Base-by-base conservation (phyloP, 1,139 yeast species). In the Wickerhamiella infanticola region DNA sequence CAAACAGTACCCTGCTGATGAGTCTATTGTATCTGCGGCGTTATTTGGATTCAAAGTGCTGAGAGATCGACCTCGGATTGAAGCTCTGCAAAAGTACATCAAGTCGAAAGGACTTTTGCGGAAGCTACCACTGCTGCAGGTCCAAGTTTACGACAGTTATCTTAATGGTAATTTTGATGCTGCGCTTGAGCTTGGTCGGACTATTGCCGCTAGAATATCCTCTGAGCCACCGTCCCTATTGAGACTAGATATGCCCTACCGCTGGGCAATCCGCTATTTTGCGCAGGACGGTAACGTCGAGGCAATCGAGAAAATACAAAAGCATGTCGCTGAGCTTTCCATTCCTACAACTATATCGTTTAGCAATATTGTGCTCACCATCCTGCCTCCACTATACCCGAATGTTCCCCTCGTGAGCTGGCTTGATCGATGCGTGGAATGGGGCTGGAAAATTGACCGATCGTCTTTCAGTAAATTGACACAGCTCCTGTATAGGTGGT, bases 301-400 rank as follows among this genome's bases (percentile, higher is more conserved):
- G 5, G 42, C 44, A 7, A 29, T 46, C 3, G 35, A 37, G 24
- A 29, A 8, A 3, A 27, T 44, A 11, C 8, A 36, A 31, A 35
- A 24, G n/a, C 44, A 47, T 8, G 46, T 53, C 49, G n/a, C 27
- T 5, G 35, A 33, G 9, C 26, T 42, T 6, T 46, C 35, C 6
- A 23, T 48, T 9, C 25, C 25, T n/a, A 25, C 42, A 18, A 24
- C 45, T 3, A 33, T 50, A 3, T 40, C 43, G 31, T 31, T 47
- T 35, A 44, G 53, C 3, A 44, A 47, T 13, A 43, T 46, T 13
- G 44, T 50, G 29, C 40, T 53, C 23, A 93, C 48, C 13, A 31
- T 45, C 35, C 24, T 52, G 26, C 47, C 50, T 23, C 47, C 11
- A 41, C 47, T 25, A 7, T 44, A 46, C 25, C 48, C 48, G 37